Evolutionary conservation across 495 filamentous ascomycete genomes (phyloP).

Genomic region (Melanomma pulvis-pyrius): DNA sequence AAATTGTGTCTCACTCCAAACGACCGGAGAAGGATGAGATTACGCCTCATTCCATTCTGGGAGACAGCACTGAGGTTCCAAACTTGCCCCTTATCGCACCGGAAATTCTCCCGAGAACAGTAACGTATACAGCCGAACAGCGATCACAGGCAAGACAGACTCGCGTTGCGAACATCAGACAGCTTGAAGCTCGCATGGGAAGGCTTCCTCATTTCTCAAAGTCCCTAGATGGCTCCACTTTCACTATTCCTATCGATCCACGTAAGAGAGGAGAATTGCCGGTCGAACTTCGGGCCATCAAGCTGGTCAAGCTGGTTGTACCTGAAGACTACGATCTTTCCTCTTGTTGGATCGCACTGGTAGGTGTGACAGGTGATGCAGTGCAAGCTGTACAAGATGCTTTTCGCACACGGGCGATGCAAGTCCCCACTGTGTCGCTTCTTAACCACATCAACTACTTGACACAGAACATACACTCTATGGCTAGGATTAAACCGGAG

Average conservation of each 20-base stretch:
- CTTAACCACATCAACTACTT: slow-evolving; percentile 79
- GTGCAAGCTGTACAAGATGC: slow-evolving; percentile 64
- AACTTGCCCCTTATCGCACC: not conserved
- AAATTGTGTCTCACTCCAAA: slow-evolving; percentile 69
- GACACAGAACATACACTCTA: slow-evolving; percentile 68
- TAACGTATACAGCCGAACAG: slow-evolving; percentile 25
- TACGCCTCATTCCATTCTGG: not conserved
- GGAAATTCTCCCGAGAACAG: not conserved
- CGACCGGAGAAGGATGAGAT: slow-evolving; percentile 28
- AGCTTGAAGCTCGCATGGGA: slow-evolving; percentile 57
- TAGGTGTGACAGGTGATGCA: slow-evolving; percentile 62
- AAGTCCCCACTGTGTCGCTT: slow-evolving; percentile 62
- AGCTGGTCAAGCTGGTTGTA: slow-evolving; percentile 68
- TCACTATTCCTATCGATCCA: slow-evolving; percentile 73
- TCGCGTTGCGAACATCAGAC: slow-evolving; percentile 57
- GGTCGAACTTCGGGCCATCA: slow-evolving; percentile 61
- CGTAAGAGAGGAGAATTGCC: slow-evolving; percentile 65
- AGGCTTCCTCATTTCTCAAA: slow-evolving; percentile 70
- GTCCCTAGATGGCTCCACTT: slow-evolving; percentile 69
- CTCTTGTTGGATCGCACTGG: slow-evolving; percentile 65
- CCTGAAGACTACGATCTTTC: slow-evolving; percentile 76
- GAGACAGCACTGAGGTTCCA: not conserved
- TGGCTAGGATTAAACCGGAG: slow-evolving; percentile 50
- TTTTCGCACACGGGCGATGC: slow-evolving; percentile 62
- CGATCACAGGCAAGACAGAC: slow-evolving; percentile 37